These are phyloP conservation scores for Mesembryanthemum crystallinum DNA, from an alignment of 148 eudicot genomes.

Conservation along the genomic window DNA sequence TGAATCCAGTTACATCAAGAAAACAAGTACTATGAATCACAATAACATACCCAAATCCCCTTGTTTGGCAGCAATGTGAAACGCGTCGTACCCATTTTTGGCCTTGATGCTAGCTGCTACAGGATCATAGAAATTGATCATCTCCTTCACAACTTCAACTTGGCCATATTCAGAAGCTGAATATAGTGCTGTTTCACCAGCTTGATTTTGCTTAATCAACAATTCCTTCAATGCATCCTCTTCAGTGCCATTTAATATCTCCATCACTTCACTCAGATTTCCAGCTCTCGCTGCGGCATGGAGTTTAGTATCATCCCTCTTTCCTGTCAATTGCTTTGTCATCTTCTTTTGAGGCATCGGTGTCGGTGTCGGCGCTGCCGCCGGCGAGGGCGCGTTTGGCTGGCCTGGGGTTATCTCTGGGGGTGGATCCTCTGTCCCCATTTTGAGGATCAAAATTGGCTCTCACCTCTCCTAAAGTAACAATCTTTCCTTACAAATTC, in stretches of 20 bases:
- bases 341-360: slow-evolving; percentile 50
- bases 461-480: not conserved
- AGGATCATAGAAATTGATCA: slow-evolving; percentile 56
- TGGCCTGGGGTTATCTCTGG: not conserved
- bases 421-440: slow-evolving; percentile 13
- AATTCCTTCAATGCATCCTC: slow-evolving; percentile 53
- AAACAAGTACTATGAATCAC: not conserved
- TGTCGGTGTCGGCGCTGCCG: not conserved
- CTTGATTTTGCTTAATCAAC: slow-evolving; percentile 59
- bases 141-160: slow-evolving; percentile 34
- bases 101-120: slow-evolving; percentile 71
- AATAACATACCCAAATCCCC: slow-evolving; percentile 69
- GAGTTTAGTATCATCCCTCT: slow-evolving; percentile 45
- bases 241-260: slow-evolving; percentile 33
- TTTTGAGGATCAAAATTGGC: slow-evolving; percentile 2
- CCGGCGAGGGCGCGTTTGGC: no score
- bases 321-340: slow-evolving; percentile 74
- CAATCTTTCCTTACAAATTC: slow-evolving; percentile 19
- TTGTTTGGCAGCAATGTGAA: slow-evolving; percentile 85
- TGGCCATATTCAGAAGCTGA: slow-evolving; percentile 76
- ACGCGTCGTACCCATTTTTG: slow-evolving; percentile 77
- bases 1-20: not conserved
- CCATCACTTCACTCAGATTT: slow-evolving; percentile 39
- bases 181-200: slow-evolving; percentile 74
- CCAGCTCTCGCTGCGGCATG: slow-evolving; percentile 46